A percentile compares a stretch with the other conserved stretches of the same genome.
phyloP scores from a whole-genome alignment of 2,329 filamentous ascomycete species.

The Graphilbum fragrans region DNA sequence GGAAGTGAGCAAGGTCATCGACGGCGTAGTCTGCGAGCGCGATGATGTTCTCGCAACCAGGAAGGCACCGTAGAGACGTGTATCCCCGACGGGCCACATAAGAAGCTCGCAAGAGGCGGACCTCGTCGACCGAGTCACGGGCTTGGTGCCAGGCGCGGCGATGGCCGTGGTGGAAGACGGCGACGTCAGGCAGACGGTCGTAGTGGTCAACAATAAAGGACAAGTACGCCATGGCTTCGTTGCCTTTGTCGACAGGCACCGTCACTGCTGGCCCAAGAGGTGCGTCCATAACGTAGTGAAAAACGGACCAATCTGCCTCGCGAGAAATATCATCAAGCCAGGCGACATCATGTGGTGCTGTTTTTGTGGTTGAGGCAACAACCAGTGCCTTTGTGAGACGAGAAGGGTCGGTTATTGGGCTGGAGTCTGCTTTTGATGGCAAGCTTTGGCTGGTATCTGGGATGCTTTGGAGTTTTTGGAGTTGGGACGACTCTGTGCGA shows the following conservation, averaged over 20 bases:
- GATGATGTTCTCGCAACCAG: conserved; percentile 17
- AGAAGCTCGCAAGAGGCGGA: conserved; percentile 35
- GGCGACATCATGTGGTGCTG: conserved; percentile 6
- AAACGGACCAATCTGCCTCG: conserved; percentile 12
- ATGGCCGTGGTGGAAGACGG: conserved; percentile 49
- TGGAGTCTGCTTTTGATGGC: not conserved
- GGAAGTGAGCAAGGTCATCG: not conserved
- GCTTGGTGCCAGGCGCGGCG: conserved; percentile 43
- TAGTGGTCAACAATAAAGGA: conserved; percentile 52
- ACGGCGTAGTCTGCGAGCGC: conserved; percentile 7
- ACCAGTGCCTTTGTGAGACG: conserved; percentile 13
- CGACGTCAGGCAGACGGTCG: conserved; percentile 42
- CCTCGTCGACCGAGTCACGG: conserved; percentile 33
- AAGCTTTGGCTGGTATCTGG: not conserved
- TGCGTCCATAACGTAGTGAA: conserved; percentile 14
- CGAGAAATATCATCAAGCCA: conserved; percentile 9
- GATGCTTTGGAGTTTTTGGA: not conserved
- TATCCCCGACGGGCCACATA: conserved; percentile 41
- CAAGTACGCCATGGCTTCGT: conserved; percentile 51
- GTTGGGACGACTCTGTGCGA: not conserved
- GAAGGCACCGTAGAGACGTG: conserved; percentile 44
- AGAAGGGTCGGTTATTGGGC: not conserved
- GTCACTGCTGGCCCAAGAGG: conserved; percentile 10
- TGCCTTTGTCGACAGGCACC: conserved; percentile 25
- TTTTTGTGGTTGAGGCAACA: conserved; percentile 8